Evolutionary conservation across 208 protist species (phyloP).

Genomic region (Tritrichomonas foetus): DNA sequence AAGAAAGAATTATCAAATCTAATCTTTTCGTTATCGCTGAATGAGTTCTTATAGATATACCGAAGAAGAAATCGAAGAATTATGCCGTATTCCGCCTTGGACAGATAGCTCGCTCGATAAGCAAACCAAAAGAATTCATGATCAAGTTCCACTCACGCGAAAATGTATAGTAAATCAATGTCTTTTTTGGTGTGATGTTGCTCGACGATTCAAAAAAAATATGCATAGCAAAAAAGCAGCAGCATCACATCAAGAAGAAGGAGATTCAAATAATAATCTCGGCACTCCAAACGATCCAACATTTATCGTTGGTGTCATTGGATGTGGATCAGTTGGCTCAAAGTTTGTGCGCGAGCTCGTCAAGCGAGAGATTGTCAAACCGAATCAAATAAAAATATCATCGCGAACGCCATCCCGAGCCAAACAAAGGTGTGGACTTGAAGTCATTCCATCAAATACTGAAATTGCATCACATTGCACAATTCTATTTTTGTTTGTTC

Average conservation of each 20-base stretch:
- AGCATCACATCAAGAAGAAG: too few relatives aligned
- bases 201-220: not conserved
- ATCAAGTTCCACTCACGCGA: not conserved
- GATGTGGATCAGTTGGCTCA: conserved; percentile 19
- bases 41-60: not conserved
- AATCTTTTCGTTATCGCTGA: too few relatives aligned
- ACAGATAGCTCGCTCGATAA: not conserved
- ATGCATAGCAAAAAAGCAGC: not conserved
- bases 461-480: conserved; percentile 34
- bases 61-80: not conserved
- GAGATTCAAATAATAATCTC: not conserved
- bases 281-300: not conserved
- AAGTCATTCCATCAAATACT: not conserved
- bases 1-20: too few relatives aligned
- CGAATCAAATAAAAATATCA: not conserved
- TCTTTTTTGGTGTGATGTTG: conserved; percentile 39
- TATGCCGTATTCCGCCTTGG: conserved; percentile 16
- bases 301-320: conserved; percentile 29
- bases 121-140: not conserved
- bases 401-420: conserved; percentile 6
- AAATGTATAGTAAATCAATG: conserved; percentile 39
- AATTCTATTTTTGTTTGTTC: not conserved
- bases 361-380: not conserved
- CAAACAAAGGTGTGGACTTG: not conserved
- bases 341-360: not conserved